Conservation (phyloP, 1,284 basidiomycete species). For the Sanghuangporus baumii region DNA sequence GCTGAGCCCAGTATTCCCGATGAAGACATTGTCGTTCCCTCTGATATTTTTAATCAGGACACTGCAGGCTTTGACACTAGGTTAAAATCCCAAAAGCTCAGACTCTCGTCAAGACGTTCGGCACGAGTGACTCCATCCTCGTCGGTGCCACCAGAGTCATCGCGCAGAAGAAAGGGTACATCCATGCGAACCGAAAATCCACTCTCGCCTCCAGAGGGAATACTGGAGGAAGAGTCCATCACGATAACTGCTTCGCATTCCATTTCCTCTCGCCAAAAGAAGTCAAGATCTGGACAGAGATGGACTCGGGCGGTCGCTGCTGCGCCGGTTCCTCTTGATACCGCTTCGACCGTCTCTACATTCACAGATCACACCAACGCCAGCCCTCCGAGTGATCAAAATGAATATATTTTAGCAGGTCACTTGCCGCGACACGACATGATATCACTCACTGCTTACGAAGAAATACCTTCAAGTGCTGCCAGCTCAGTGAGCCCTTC, state of each 20-base stretch:
- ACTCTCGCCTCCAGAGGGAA: background rate
- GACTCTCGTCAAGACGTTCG: background rate
- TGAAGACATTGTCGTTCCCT: constrained; percentile 1
- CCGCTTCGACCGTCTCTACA: background rate
- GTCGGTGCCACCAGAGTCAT: background rate
- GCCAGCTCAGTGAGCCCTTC: background rate
- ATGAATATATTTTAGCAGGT: background rate
- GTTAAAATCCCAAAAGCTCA: background rate
- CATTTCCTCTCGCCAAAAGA: background rate
- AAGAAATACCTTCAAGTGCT: background rate
- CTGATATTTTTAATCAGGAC: background rate
- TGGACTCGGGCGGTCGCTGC: background rate
- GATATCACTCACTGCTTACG: background rate
- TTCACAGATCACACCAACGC: background rate
- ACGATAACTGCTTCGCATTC: background rate
- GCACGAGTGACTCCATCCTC: background rate
- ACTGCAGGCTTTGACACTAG: background rate
- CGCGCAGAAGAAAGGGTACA: background rate
- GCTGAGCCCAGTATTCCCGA: constrained; percentile 15
- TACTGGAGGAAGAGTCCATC: background rate
- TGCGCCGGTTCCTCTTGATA: background rate
- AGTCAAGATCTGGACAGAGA: background rate
- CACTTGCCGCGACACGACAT: background rate
- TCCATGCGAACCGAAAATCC: background rate
- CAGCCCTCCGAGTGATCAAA: background rate